Conservation (phyloP, 1,284 basidiomycete genomes). For the Moniliophthora roreri region DNA sequence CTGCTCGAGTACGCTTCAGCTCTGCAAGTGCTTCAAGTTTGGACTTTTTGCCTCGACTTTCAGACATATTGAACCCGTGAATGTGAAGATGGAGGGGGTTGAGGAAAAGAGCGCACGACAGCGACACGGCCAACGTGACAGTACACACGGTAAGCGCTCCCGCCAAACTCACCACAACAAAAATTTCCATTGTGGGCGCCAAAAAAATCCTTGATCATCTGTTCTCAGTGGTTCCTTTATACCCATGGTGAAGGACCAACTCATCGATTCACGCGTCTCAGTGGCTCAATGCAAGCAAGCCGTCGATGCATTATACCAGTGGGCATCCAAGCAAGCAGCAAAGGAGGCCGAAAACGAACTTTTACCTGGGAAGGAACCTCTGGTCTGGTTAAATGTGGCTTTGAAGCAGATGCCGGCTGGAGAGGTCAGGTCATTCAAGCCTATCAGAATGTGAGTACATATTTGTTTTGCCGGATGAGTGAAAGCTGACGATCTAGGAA, state of each 20-base stretch:
- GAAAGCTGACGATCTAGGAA: slow-evolving; percentile 30
- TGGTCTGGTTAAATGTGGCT: slow-evolving; percentile 84
- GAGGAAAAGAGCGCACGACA: not conserved
- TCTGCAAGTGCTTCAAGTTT: slow-evolving; percentile 47
- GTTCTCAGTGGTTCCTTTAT: not conserved
- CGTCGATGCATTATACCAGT: slow-evolving; percentile 70
- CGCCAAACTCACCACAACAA: not conserved
- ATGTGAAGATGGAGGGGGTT: not conserved
- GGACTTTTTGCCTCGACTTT: slow-evolving; percentile 34
- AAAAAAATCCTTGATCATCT: not conserved
- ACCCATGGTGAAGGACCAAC: slow-evolving; percentile 44
- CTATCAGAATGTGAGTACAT: slow-evolving; percentile 74
- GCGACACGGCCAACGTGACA: too few relatives aligned
- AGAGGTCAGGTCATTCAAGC: slow-evolving; percentile 81
- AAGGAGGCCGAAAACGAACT: slow-evolving; percentile 75
- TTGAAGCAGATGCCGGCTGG: slow-evolving; percentile 79
- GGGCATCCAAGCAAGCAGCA: slow-evolving; percentile 64
- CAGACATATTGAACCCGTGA: slow-evolving; percentile 12
- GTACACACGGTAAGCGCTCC: too few relatives aligned
- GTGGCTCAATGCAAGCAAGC: slow-evolving; percentile 76
- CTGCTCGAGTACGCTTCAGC: slow-evolving; percentile 47
- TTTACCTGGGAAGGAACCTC: slow-evolving; percentile 76
- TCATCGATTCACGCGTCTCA: slow-evolving; percentile 73
- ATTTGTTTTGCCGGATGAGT: slow-evolving; percentile 1
- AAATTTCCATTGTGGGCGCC: not conserved